A percentile compares a stretch with the other conserved stretches of the same genome.
Evolutionary conservation across 306 rosid species (phyloP).

Genomic region (Quercus agrifolia): DNA sequence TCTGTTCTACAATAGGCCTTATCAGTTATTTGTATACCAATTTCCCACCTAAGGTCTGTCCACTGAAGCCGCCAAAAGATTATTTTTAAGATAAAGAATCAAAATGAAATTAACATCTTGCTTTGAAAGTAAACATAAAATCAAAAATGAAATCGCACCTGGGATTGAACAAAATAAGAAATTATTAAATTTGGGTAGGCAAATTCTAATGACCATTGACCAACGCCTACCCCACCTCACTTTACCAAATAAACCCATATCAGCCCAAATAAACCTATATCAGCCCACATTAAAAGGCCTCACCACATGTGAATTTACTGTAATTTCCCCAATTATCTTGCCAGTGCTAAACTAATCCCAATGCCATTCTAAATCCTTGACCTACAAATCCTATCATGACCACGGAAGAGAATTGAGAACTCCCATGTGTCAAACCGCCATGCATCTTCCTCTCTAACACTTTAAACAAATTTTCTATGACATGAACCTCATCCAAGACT

Average conservation of each 20-base stretch:
- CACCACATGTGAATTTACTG: too few relatives aligned
- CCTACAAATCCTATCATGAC: not conserved
- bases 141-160: constrained; percentile 6
- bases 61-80: constrained; percentile 35
- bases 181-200: constrained; percentile 17
- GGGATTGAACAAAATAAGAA: constrained; percentile 23
- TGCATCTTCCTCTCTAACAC: not conserved
- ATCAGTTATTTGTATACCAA: constrained; percentile 20
- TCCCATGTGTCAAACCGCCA: not conserved
- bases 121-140: constrained; percentile 34
- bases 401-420: not conserved
- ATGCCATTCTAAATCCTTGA: not conserved
- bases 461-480: not conserved
- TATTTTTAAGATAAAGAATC: constrained; percentile 42
- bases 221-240: too few relatives aligned
- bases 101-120: constrained; percentile 25
- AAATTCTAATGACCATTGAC: constrained; percentile 14
- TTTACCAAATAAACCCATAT: too few relatives aligned
- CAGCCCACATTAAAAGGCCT: too few relatives aligned
- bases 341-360: not conserved
- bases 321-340: too few relatives aligned
- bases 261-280: too few relatives aligned
- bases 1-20: constrained; percentile 24
- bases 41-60: constrained; percentile 25
- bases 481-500: not conserved